These are phyloP conservation scores for Hypoxylon sp. DNA, from an alignment of 2,329 filamentous ascomycete species.

Conservation along the genomic window DNA sequence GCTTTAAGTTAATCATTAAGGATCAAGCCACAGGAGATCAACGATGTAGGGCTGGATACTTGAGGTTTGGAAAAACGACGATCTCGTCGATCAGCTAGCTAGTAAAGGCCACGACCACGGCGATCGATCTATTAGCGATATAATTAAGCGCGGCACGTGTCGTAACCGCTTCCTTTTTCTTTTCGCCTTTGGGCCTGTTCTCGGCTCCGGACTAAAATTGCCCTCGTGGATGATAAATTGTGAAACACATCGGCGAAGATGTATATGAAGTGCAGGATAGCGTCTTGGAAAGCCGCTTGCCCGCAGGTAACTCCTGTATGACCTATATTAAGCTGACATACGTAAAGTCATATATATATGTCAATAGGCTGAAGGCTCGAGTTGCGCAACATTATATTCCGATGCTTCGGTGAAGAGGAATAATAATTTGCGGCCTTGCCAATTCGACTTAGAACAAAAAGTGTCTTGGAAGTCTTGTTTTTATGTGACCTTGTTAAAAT, in stretches of 20 bases:
- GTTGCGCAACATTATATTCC: slow-evolving; percentile 13
- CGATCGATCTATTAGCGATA: slow-evolving; percentile 32
- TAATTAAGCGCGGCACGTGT: background rate
- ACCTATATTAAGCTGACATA: slow-evolving; percentile 36
- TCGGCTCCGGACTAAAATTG: background rate
- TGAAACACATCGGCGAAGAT: slow-evolving; percentile 21
- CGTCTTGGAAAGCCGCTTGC: slow-evolving; percentile 20
- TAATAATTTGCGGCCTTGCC: background rate
- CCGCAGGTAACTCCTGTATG: slow-evolving; percentile 24
- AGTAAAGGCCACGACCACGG: background rate
- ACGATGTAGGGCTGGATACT: slow-evolving; percentile 34
- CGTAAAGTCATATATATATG: slow-evolving; percentile 2
- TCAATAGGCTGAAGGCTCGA: slow-evolving; percentile 15
- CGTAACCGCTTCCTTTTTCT: slow-evolving; percentile 11
- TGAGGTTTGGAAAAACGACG: slow-evolving; percentile 22
- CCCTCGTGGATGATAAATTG: slow-evolving; percentile 2
- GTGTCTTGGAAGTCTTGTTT: slow-evolving; percentile 2
- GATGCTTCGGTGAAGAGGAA: background rate
- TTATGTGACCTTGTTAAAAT: slow-evolving; percentile 9
- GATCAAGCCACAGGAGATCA: slow-evolving; percentile 16
- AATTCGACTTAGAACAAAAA: background rate
- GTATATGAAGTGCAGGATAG: slow-evolving; percentile 9
- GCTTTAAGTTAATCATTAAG: slow-evolving; percentile 16
- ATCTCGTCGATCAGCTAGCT: slow-evolving; percentile 36
- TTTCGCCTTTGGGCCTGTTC: background rate